A percentile compares a stretch with the other conserved stretches of the same genome.
Evolutionary conservation across 2,329 filamentous ascomycete genomes (phyloP).

Genomic region (Lasiodiplodia hormozganensis): DNA sequence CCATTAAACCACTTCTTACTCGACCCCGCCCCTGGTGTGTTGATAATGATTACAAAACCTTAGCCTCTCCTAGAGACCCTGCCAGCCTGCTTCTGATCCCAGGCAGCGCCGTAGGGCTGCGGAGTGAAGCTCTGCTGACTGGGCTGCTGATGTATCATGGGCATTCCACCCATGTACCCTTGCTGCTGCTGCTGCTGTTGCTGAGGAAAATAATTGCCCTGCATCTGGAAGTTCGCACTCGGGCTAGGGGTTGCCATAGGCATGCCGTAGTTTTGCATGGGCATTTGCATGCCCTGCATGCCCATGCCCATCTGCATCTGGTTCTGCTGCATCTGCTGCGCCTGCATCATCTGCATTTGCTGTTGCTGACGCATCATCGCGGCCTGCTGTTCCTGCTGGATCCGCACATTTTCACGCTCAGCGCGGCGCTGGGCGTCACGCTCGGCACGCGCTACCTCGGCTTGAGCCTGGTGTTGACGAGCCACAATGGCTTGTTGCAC

Average conservation of each 20-base stretch:
- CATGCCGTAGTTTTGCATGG: conserved; percentile 26
- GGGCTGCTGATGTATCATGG: conserved; percentile 18
- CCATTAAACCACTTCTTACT: conserved; percentile 5
- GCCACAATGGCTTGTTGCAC: conserved; percentile 73
- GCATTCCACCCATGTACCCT: conserved; percentile 11
- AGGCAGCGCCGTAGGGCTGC: conserved; percentile 25
- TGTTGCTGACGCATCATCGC: conserved; percentile 29
- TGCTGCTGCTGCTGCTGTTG: conserved; percentile 18
- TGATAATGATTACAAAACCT: background rate
- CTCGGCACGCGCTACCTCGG: conserved; percentile 48
- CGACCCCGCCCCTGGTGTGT: background rate
- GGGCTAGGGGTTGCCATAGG: conserved; percentile 2
- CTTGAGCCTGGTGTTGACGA: conserved; percentile 64
- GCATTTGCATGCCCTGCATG: conserved; percentile 26
- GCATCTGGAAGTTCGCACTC: conserved; percentile 8
- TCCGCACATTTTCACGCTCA: conserved; percentile 30
- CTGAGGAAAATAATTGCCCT: conserved; percentile 21
- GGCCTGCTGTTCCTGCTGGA: conserved; percentile 40
- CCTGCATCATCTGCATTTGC: conserved; percentile 29
- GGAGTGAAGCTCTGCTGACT: conserved; percentile 20
- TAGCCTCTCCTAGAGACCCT: conserved; percentile 4
- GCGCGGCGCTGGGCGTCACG: conserved; percentile 43
- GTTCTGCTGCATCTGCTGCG: conserved; percentile 27
- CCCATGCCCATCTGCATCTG: conserved; percentile 23
- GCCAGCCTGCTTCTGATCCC: conserved; percentile 22